Conservation (phyloP, 73 alveolate species). For the Tetrahymena thermophila region DNA sequence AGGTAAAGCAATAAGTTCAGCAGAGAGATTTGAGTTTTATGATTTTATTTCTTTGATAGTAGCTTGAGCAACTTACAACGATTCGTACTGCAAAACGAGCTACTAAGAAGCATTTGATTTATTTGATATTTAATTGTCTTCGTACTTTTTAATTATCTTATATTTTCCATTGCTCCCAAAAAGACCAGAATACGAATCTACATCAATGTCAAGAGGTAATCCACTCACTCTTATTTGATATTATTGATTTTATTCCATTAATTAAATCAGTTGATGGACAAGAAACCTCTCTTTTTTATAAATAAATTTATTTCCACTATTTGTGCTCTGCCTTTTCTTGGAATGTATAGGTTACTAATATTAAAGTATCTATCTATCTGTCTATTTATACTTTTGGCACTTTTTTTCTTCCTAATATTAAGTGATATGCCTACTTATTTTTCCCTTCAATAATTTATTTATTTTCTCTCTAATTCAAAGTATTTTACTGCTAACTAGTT, state of each 20-base stretch:
- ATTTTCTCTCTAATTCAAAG: not conserved
- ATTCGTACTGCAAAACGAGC: not conserved
- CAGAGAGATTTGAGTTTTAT: not conserved
- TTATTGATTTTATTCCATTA: not conserved
- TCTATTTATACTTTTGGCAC: not conserved
- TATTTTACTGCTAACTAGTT: not conserved
- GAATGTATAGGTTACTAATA: not conserved
- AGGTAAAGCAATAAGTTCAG: not conserved
- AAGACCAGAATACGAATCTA: not conserved
- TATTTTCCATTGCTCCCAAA: not conserved
- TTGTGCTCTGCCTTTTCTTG: not conserved
- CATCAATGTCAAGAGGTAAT: not conserved
- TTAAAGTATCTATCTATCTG: not conserved
- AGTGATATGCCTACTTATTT: not conserved
- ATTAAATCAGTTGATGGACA: not conserved
- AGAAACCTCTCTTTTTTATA: not conserved
- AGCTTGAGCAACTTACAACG: not conserved
- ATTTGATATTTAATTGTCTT: not conserved
- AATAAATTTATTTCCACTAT: not conserved
- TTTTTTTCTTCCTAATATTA: not conserved
- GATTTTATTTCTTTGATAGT: not conserved
- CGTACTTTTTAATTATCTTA: not conserved
- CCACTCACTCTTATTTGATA: slow-evolving; percentile 1
- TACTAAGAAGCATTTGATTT: not conserved
- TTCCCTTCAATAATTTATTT: not conserved